Conservation (phyloP, 2,329 filamentous ascomycete genomes). For the Verticillium isaacii region DNA sequence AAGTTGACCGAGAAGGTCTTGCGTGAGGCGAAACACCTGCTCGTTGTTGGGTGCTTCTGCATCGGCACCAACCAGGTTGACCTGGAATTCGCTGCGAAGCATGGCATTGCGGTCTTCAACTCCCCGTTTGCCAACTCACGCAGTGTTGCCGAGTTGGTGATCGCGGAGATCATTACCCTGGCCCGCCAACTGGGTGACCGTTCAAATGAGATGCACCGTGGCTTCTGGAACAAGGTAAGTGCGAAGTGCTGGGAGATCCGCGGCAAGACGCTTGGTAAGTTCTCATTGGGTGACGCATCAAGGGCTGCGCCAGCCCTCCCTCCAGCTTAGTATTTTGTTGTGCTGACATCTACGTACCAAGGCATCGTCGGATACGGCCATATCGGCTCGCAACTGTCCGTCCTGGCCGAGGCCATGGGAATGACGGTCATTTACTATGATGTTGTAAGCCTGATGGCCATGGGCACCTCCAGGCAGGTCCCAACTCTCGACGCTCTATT, state of each 20-base stretch:
- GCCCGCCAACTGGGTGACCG: conserved; percentile 91
- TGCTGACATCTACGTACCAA: conserved; percentile 18
- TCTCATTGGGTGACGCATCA: background rate
- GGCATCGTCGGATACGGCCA: conserved; percentile 96
- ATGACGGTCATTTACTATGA: conserved; percentile 99
- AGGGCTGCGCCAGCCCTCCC: background rate
- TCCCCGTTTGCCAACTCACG: conserved; percentile 98
- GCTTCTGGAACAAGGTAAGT: conserved; percentile 98
- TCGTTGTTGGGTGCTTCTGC: conserved; percentile 97
- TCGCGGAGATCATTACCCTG: conserved; percentile 86
- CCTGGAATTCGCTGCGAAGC: conserved; percentile 73
- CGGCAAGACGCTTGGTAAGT: conserved; percentile 84
- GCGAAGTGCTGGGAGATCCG: conserved; percentile 96
- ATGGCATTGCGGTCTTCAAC: conserved; percentile 97
- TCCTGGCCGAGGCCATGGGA: conserved; percentile 94
- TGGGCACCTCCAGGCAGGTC: conserved; percentile 85
- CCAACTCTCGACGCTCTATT: conserved; percentile 72
- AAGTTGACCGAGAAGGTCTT: conserved; percentile 85
- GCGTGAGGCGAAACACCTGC: conserved; percentile 83
- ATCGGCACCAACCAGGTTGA: conserved; percentile 97
- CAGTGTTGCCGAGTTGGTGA: conserved; percentile 93
- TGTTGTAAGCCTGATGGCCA: conserved; percentile 86
- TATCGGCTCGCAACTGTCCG: conserved; percentile 92
- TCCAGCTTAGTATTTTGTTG: too few species aligned
- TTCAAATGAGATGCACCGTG: conserved; percentile 88